Percentiles rank a stretch among this genome's conserved stretches.
These are phyloP conservation scores for Fusarium subtropicale DNA, from an alignment of 2,329 filamentous ascomycete species.

Conservation along the genomic window DNA sequence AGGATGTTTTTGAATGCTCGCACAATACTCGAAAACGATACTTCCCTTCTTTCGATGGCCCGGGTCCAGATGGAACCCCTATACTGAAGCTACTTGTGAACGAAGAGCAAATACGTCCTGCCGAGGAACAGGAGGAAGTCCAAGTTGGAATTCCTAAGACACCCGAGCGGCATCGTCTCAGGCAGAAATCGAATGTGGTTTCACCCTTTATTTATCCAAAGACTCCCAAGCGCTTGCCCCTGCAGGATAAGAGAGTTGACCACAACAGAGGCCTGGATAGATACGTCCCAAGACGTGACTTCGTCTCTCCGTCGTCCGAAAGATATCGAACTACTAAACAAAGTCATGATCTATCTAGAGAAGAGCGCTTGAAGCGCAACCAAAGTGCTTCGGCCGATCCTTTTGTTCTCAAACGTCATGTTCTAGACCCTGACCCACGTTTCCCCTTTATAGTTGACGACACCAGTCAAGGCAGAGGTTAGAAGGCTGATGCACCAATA, in stretches of 20 bases:
- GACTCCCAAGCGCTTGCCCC: not conserved
- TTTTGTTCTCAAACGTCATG: constrained; percentile 52
- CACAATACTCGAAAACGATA: constrained; percentile 6
- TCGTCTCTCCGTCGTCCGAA: constrained; percentile 53
- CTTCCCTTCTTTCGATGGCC: constrained; percentile 35
- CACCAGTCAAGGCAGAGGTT: constrained; percentile 29
- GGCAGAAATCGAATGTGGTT: constrained; percentile 10
- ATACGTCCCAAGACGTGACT: constrained; percentile 61
- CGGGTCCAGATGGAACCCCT: constrained; percentile 19
- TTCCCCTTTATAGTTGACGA: constrained; percentile 32
- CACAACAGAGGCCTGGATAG: constrained; percentile 55
- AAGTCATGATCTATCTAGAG: constrained; percentile 55
- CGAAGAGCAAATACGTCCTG: not conserved
- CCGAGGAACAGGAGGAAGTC: not conserved
- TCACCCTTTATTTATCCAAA: constrained; percentile 33
- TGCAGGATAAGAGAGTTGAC: constrained; percentile 18
- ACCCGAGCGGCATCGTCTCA: constrained; percentile 1
- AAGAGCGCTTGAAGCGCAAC: constrained; percentile 60
- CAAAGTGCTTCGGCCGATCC: constrained; percentile 56
- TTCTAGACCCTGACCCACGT: constrained; percentile 20
- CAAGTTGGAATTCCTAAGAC: not conserved
- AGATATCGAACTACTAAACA: constrained; percentile 61
- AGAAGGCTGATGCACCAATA: not conserved
- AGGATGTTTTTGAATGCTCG: constrained; percentile 28
- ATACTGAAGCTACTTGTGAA: constrained; percentile 6